Base-by-base conservation (phyloP, 225 moss, liverwort and hornwort species). In the Bryoerythrophyllum caledonicum region DNA sequence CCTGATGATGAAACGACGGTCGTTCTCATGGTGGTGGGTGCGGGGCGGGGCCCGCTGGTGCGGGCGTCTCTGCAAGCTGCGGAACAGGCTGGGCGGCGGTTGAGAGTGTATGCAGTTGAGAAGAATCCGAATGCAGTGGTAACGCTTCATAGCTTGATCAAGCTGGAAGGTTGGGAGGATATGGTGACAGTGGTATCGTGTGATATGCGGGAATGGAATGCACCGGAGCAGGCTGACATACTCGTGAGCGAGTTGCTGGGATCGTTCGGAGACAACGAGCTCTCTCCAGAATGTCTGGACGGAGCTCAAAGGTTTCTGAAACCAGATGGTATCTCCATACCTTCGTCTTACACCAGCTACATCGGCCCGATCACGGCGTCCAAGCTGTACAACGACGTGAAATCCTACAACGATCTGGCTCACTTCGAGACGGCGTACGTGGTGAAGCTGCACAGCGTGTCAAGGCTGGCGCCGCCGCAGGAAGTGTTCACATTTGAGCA, bases 361-460 rank as follows among this genome's bases (percentile, higher is more conserved):
- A 88, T 97, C 11, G 85, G 90, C 7, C 96, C 96, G 41, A 91
- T 97, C 32, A 93, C 96, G 24, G 92, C 96, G 53, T 94, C 96
- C 14, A 97, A 97, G 78, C 80, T 97, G 74, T 87, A 93, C 84
- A 97, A 97, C 61, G 96, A 97, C 74, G 96, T 97, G 69, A 97
- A 97, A 75, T 94, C 92, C 4, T 97, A 97, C 60, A 85, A 92
- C 74, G 96, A 97, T 80, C 77, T 94, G 74, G 96, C 92, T 21
- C 96, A 97, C 71, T 97, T 97, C 62, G 96, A 97, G 87, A 97
- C 96, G 21, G 96, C 96, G 1, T 97, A 97, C 80, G 96, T 97
- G 28, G 96, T 94, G 54, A 97, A 97, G 86, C 87, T 97, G 48
- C 96, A 97, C 75, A 97, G 96, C 54, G 92, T 97, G 58, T 95